These are phyloP conservation scores for Macrolepiota albuminosa DNA, from an alignment of 768 basidiomycete genomes.

Conservation along the genomic window DNA sequence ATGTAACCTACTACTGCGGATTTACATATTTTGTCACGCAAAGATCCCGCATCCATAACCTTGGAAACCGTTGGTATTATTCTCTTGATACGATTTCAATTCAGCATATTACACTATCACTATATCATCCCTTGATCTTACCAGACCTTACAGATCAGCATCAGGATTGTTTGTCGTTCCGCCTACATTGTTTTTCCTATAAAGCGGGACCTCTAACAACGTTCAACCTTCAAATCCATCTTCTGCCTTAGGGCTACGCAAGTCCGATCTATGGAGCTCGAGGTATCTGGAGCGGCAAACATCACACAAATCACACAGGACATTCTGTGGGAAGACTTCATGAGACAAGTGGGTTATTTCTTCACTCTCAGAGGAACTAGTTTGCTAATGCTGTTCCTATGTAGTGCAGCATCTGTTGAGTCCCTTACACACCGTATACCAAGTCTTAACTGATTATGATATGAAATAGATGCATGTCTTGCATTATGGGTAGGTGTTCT, in stretches of 20 bases:
- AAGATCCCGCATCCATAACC: too few species aligned
- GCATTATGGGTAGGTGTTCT: neutral
- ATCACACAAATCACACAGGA: neutral
- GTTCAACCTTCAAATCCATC: neutral
- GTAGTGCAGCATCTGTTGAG: neutral
- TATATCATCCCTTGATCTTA: too few species aligned
- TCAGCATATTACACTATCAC: too few species aligned
- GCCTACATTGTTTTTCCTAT: neutral
- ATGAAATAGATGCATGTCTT: neutral
- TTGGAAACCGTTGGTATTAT: too few species aligned
- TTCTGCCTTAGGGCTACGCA: neutral
- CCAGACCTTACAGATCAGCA: too few species aligned
- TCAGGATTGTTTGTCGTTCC: too few species aligned
- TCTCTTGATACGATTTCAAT: too few species aligned
- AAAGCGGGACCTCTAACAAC: neutral
- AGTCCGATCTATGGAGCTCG: neutral
- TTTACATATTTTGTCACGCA: too few species aligned
- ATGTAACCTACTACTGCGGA: too few species aligned
- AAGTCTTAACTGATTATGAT: neutral
- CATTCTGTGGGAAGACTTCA: neutral
- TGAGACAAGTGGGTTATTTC: neutral
- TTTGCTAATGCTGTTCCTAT: neutral
- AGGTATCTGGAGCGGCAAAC: neutral
- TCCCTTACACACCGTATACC: neutral
- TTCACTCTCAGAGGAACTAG: neutral